Base-by-base conservation (phyloP, 768 basidiomycete species). In the Tylopilus subfusipes region DNA sequence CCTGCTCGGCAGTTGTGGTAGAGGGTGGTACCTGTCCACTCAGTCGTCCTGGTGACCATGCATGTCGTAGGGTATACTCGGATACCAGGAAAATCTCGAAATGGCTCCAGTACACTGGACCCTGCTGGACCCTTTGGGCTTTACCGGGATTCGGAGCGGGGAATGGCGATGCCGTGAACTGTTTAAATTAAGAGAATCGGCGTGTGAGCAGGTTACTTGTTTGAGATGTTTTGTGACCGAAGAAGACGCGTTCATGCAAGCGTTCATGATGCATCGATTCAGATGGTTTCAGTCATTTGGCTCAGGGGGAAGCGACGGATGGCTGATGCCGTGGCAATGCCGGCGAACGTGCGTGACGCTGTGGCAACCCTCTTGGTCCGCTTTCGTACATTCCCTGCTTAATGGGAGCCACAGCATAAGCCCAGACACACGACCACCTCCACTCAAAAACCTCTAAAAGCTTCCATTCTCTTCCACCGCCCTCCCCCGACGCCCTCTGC, bases 301-400 rank as follows among this genome's bases (percentile, higher is more conserved):
- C 48, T 49, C 60, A 34, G 60, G 61, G 59, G 55, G 55, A 47
- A 24, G 42, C 39, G 44, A 50, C 39, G 46, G 47, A 42, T 43
- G 51, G 54, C 47, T 51, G 36, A 25, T 67, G 69, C 57, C 50
- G 68, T 61, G 53, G 33, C 59, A 21, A 51, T 66, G 63, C 71
- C 60, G 70, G 62, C 71, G 73, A 73, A 73, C 72, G 72, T 73
- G 72, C 72, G 74, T 69, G 52, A 52, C 44, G 33, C n/a, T 42
- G 50, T 59, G 58, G 62, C 62, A 57, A 61, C 52, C 59, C 56
- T 19, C n/a, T n/a, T n/a, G n/a, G n/a, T n/a, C n/a, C n/a, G n/a
- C 61, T 50, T 60, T 62, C 47, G 59, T 60, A 61, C 59, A 58
- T 61, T 55, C 50, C 43, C 40, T 55, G 52, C 60, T 58, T 47